Evolutionary conservation across 108 stramenopile species (phyloP).

Genomic region (Nitzschia palea): DNA sequence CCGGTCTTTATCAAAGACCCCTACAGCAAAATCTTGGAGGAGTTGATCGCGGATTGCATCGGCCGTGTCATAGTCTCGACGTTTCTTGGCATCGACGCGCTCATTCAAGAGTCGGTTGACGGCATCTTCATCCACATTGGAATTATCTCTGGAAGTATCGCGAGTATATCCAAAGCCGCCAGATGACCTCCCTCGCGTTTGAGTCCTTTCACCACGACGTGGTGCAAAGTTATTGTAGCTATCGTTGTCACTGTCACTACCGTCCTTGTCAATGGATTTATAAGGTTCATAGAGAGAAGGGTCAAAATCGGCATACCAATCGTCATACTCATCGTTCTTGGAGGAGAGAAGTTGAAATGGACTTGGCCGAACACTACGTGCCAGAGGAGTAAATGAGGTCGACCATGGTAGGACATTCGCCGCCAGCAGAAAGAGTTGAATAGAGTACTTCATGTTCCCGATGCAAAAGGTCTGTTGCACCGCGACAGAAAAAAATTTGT

Average conservation of each 20-base stretch:
- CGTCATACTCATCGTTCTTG: slow-evolving; percentile 36
- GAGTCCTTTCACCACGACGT: neutral
- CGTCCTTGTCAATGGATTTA: neutral
- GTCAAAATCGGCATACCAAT: slow-evolving; percentile 49
- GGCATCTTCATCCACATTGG: slow-evolving; percentile 46
- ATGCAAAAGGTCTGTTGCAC: too few species aligned
- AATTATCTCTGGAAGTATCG: slow-evolving; percentile 46
- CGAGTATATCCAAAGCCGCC: slow-evolving; percentile 44
- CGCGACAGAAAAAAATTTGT: too few species aligned
- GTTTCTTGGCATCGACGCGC: slow-evolving; percentile 61
- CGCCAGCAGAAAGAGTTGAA: too few species aligned
- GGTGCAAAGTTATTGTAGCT: neutral
- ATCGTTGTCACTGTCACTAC: neutral
- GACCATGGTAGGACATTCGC: too few species aligned
- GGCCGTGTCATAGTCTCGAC: slow-evolving; percentile 61
- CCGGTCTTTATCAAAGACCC: slow-evolving; percentile 41
- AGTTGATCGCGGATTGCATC: slow-evolving; percentile 64
- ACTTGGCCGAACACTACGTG: neutral
- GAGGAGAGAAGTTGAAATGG: neutral
- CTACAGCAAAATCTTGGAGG: slow-evolving; percentile 51
- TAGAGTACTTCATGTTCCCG: too few species aligned
- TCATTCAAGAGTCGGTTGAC: slow-evolving; percentile 58
- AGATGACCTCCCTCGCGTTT: too few species aligned
- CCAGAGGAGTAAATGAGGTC: too few species aligned
- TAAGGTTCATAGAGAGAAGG: slow-evolving; percentile 23